Evolutionary conservation across 2,329 filamentous ascomycete genomes (phyloP).

Genomic region (Aspergillus fijiensis): DNA sequence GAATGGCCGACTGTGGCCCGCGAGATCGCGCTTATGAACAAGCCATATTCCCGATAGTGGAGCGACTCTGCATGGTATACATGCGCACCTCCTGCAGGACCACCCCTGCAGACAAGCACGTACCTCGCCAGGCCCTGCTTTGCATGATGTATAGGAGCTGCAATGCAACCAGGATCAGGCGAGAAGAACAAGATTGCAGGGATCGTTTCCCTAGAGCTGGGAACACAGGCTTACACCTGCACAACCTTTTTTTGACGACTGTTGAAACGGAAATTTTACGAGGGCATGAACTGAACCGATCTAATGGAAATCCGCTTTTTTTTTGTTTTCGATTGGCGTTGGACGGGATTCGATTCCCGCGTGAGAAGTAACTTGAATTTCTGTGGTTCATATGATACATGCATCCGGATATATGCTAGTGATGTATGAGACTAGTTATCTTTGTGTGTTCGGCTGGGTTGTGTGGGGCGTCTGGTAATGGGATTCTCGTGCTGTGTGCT

Average conservation of each 20-base stretch:
- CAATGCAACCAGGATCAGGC: not conserved
- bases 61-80: not conserved
- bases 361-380: conserved; percentile 10
- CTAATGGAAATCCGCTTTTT: conserved; percentile 1
- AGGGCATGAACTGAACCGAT: conserved; percentile 16
- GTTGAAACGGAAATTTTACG: conserved; percentile 15
- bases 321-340: conserved; percentile 11
- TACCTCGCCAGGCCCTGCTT: not conserved
- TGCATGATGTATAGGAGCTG: not conserved
- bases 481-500: conserved; percentile 8
- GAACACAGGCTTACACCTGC: not conserved
- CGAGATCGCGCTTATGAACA: conserved; percentile 94
- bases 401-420: conserved; percentile 9
- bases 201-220: not conserved
- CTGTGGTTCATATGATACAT: conserved; percentile 8
- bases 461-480: not conserved
- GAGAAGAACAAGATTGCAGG: not conserved
- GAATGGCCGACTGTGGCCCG: conserved; percentile 88
- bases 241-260: conserved; percentile 11
- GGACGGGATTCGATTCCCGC: not conserved
- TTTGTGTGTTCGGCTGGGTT: not conserved
- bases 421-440: not conserved
- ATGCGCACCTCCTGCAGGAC: not conserved
- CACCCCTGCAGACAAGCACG: not conserved
- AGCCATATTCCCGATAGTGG: conserved; percentile 74